Evolutionary conservation across 106 monocot species (phyloP).

Genomic region (Dioscorea alata): DNA sequence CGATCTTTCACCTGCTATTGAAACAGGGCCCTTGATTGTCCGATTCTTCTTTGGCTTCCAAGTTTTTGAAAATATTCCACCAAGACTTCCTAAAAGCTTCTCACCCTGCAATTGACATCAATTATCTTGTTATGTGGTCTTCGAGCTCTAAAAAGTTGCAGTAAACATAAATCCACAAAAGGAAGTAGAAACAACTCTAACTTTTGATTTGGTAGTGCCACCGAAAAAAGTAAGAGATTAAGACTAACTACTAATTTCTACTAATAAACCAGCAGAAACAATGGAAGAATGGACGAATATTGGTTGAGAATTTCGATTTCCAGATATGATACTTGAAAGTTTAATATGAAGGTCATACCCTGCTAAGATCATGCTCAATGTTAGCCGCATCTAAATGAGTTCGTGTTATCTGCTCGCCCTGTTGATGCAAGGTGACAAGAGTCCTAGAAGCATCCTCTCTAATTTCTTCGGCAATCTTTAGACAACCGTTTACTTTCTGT

Average conservation of each 20-base stretch:
- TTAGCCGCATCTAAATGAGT: slow-evolving; percentile 57
- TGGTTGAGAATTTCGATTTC: too few species aligned
- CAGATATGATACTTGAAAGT: too few species aligned
- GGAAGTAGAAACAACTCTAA: too few species aligned
- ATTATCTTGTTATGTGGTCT: too few species aligned
- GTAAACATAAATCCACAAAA: too few species aligned
- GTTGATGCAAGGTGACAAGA: slow-evolving; percentile 71
- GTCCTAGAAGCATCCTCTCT: slow-evolving; percentile 73
- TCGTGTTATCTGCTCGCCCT: slow-evolving; percentile 80
- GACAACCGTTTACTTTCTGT: slow-evolving; percentile 47
- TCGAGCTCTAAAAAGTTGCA: too few species aligned
- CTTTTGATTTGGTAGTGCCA: too few species aligned
- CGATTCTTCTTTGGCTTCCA: slow-evolving; percentile 73
- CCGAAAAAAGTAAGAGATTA: too few species aligned
- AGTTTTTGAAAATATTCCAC: slow-evolving; percentile 62
- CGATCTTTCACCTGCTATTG: slow-evolving; percentile 27
- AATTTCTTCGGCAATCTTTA: slow-evolving; percentile 84
- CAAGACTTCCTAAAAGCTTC: slow-evolving; percentile 74
- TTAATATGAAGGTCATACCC: slow-evolving; percentile 33
- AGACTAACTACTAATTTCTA: too few species aligned
- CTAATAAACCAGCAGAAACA: too few species aligned
- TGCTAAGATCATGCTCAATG: slow-evolving; percentile 78
- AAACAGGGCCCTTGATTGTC: slow-evolving; percentile 54
- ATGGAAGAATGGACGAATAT: too few species aligned
- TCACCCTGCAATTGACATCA: slow-evolving; percentile 41